phyloP scores from a whole-genome alignment of 805 yeast genomes.

The Hanseniaspora thailandica region DNA sequence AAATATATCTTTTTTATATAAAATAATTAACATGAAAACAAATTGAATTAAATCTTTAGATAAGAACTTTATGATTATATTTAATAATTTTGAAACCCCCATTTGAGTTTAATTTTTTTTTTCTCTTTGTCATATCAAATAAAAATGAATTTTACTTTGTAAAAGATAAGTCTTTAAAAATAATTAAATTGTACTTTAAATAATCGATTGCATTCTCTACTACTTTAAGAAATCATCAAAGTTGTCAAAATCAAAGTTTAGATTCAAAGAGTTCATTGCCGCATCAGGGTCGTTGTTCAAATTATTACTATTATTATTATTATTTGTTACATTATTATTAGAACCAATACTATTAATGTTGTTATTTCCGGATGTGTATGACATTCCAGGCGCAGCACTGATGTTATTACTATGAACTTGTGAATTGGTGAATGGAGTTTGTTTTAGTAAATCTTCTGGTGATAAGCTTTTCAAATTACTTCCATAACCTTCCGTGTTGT shows the following conservation, averaged over 20 bases:
- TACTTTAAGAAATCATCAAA: slow-evolving; percentile 14
- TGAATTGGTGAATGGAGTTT: not conserved
- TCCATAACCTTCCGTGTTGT: not conserved
- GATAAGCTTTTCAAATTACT: slow-evolving; percentile 6
- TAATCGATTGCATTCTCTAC: no score
- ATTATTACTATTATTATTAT: not conserved
- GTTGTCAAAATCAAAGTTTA: slow-evolving; percentile 14
- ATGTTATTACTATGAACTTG: not conserved
- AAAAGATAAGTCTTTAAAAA: not conserved
- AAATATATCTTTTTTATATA: not conserved
- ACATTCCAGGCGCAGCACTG: not conserved
- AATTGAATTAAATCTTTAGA: not conserved
- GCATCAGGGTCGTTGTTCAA: not conserved
- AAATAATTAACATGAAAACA: not conserved
- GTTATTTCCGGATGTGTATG: not conserved
- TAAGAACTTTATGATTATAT: no score
- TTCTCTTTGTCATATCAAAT: no score
- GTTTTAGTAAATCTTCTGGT: slow-evolving; percentile 12
- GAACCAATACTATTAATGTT: not conserved
- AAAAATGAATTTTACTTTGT: no score
- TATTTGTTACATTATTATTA: not conserved
- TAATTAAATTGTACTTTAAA: no score
- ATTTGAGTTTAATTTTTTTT: no score
- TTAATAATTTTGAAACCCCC: not conserved
- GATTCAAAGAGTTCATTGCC: not conserved